Base-by-base conservation (phyloP, 2,329 filamentous ascomycete species). In the Paraphoma chrysanthemicola region DNA sequence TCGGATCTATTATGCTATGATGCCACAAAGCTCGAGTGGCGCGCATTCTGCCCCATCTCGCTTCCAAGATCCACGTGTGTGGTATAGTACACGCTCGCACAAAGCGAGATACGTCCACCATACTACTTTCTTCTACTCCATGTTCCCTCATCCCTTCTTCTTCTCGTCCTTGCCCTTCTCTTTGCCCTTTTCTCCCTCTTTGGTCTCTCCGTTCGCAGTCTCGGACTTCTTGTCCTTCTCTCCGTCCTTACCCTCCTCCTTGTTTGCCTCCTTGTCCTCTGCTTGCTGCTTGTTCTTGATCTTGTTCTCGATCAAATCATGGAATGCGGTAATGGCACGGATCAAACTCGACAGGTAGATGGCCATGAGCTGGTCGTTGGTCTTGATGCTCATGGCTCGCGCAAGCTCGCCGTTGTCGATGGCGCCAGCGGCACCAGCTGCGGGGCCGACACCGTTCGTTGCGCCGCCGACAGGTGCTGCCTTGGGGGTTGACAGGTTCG, bases 301-400 rank as follows among this genome's bases (percentile, higher is more conserved):
- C 86, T 99, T 99, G 84, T 99, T 99, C 83, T 99, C 95, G 66
- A 99, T 99, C 67, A 99, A 82, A 76, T 99, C 95, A 78, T 99
- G 95, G 89, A 98, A 99, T 7, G 95, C 95, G 11, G 95, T 98
- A 74, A 99, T 99, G 54, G 95, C 95, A 59, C 95, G 87, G 79
- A 99, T 98, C 82, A 98, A 82, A 81, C 92, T 96, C 81, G 92
- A 96, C 52, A 99, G 85, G 79, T 99, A 99, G 77, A 99, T 98
- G 50, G 93, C 88, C 91, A 99, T 97, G 64, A 99, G 86, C 82
- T 99, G 95, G 78, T 99, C 95, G 74, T 99, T 99, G 56, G 94
- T 98, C 87, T 99, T 99, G 81, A 97, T 88, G 80, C 92, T 96
- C 93, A 99, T 97, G 36, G 95, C 93, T 60, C 95, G 87, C n/a